phyloP scores from a whole-genome alignment of 2,329 filamentous ascomycete genomes.

The Annulohypoxylon truncatum region DNA sequence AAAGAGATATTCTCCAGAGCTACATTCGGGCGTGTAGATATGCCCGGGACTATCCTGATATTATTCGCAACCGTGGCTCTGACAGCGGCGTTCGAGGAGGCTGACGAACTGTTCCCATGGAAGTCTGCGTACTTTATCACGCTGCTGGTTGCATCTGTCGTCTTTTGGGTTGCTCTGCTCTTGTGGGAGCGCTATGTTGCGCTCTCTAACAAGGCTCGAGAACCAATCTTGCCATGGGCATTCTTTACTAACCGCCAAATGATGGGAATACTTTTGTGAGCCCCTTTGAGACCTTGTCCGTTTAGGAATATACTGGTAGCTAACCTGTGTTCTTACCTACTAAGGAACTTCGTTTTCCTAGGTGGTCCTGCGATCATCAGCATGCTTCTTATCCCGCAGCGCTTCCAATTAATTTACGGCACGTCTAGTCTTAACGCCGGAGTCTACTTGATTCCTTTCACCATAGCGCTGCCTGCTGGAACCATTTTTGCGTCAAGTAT shows the following conservation, averaged over 20 bases:
- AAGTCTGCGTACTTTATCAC: constrained; percentile 42
- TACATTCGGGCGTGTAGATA: constrained; percentile 29
- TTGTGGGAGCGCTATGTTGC: constrained; percentile 41
- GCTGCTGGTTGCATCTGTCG: constrained; percentile 28
- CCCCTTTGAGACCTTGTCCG: too few species aligned
- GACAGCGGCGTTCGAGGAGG: constrained; percentile 40
- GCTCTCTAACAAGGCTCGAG: constrained; percentile 10
- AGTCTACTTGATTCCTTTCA: constrained; percentile 38
- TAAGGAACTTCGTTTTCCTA: too few species aligned
- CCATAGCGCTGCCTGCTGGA: constrained; percentile 22
- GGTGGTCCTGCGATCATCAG: constrained; percentile 26
- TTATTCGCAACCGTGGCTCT: constrained; percentile 34
- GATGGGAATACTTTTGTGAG: constrained; percentile 39
- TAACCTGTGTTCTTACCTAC: too few species aligned
- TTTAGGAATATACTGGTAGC: too few species aligned
- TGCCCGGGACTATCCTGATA: constrained; percentile 35
- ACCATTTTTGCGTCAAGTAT: constrained; percentile 11
- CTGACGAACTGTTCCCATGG: constrained; percentile 38
- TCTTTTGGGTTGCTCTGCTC: constrained; percentile 34
- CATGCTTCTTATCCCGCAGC: constrained; percentile 37
- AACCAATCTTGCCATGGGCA: constrained; percentile 41
- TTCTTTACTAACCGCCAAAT: constrained; percentile 38
- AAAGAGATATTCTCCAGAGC: too few species aligned
- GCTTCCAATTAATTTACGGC: constrained; percentile 40
- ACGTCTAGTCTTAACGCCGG: constrained; percentile 36